Base-by-base conservation (phyloP, 495 filamentous ascomycete genomes). In the Friedmanniomyces endolithicus region DNA sequence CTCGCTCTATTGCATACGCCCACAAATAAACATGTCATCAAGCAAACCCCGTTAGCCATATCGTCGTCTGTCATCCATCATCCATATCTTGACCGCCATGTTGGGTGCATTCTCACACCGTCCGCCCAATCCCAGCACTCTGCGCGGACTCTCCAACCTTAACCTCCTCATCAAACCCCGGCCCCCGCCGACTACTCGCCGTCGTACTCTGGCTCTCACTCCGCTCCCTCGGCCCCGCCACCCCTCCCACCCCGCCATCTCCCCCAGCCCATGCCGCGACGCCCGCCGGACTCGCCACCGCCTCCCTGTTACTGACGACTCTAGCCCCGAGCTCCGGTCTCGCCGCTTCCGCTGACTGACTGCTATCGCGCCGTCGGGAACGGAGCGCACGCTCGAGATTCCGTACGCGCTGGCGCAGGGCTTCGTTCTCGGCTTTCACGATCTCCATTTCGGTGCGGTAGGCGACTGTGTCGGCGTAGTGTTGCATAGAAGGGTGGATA, bases 341-440 rank as follows among this genome's bases (percentile, higher is more conserved):
- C 22, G 52, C 20, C 24, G 33, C 40, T 27, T 57, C 59, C 0
- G n/a, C n/a, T n/a, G 34, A 47, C n/a, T 49, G 57, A 40, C 59
- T 62, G 44, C 50, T 55, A 35, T 52, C 62, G 11, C 58, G 27
- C 8, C 62, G 22, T 8, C 57, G 50, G 23, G 50, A 25, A 3
- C 49, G 35, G 1, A 66, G 50, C 12, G 55, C 53, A 12, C 71
- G 69, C 39, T 94, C 88, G 29, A 94, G 69, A 56, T 90, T 87
- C 47, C 82, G 75, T 22, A 95, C 79, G 20, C 86, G 77, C 48
- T 76, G 72, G 61, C 83, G 83, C 43, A 95, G 72, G 35, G 72
- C 65, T 52, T 94, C 88, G 63, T 95, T 95, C 70, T 95, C 89
- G 11, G 75, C 71, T 68, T 85, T 88, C 35, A 84, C 78, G 6